These are phyloP conservation scores for Talaromyces rugulosus DNA, from an alignment of 2,329 filamentous ascomycete species.

Conservation along the genomic window DNA sequence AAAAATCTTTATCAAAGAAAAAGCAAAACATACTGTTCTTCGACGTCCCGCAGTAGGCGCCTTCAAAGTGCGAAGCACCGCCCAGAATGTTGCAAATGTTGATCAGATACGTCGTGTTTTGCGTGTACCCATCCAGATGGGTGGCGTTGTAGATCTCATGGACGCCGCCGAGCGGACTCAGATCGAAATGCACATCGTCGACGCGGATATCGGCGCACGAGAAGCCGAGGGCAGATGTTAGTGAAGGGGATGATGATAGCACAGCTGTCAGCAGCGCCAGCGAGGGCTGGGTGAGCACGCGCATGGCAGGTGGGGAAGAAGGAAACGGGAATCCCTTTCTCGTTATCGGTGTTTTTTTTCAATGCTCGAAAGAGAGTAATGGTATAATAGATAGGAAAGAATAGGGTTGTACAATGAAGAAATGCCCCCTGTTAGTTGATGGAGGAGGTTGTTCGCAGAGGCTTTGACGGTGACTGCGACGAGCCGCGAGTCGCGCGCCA, in stretches of 20 bases:
- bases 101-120: constrained; percentile 35
- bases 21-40: constrained; percentile 29
- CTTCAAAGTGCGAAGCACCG: constrained; percentile 22
- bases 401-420: neutral
- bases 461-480: neutral
- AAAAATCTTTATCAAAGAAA: neutral
- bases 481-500: neutral
- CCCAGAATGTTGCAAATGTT: constrained; percentile 31
- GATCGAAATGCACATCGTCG: constrained; percentile 36
- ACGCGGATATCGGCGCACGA: constrained; percentile 35
- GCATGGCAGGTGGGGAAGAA: constrained; percentile 22
- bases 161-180: constrained; percentile 34
- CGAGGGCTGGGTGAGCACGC: constrained; percentile 23
- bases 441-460: neutral
- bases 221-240: constrained; percentile 29
- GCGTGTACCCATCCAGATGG: constrained; percentile 21
- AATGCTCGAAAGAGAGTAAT: neutral
- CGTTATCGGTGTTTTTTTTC: neutral
- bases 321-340: too few species aligned
- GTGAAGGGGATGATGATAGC: constrained; percentile 20
- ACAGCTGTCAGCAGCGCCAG: constrained; percentile 22
- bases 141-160: constrained; percentile 32
- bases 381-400: neutral
- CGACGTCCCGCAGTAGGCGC: constrained; percentile 27
- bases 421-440: neutral